Evolutionary conservation across 1,284 basidiomycete genomes (phyloP), one percentile per base, ranked within the genome.

Genomic region (Microbotryum lychnidis-dioicae): DNA sequence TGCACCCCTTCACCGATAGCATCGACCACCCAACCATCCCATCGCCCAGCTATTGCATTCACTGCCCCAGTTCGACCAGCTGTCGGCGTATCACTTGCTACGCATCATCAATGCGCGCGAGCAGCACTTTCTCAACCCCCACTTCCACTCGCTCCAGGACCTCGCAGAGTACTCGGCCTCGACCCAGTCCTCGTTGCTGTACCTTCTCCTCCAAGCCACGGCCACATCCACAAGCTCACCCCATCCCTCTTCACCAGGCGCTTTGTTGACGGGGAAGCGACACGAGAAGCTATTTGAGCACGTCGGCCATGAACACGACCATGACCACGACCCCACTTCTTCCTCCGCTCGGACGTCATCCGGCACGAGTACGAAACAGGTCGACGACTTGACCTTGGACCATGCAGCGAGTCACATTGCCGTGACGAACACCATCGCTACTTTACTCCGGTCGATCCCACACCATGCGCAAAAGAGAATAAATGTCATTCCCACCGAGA

Each of bases 341-440:
- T 42, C 37, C 37, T 42, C 37, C 37, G 37, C 37, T 42, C 37
- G 37, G 37, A 14, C 37, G 37, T 42, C 37, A 18, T 42, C 37
- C 37, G 14, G 37, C 37, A 12, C 37, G 16, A 18, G 29, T 3
- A 12, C 49, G 5, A 64, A 59, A 27, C 54, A 60, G 44, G 60
- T 57, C 16, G 65, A 66, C 58, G 60, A 63, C 37, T 27, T 69
- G 23, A 62, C 58, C 7, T 53, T 71, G 7, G 70, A 71, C 33
- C 70, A 71, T 31, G 69, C 70, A 1, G 69, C 69, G 18, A 67
- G 64, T 10, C 70, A 71, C 52, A 45, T 70, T n/a, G 70, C 69
- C 0, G 69, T 70, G 5, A 66, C 61, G 27, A 58, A 62, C 20
- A 69, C 69, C 6, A 67, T 70, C 47, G 58, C 65, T 21, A 67